Base-by-base conservation (phyloP, 495 filamentous ascomycete genomes). In the Podospora didyma region DNA sequence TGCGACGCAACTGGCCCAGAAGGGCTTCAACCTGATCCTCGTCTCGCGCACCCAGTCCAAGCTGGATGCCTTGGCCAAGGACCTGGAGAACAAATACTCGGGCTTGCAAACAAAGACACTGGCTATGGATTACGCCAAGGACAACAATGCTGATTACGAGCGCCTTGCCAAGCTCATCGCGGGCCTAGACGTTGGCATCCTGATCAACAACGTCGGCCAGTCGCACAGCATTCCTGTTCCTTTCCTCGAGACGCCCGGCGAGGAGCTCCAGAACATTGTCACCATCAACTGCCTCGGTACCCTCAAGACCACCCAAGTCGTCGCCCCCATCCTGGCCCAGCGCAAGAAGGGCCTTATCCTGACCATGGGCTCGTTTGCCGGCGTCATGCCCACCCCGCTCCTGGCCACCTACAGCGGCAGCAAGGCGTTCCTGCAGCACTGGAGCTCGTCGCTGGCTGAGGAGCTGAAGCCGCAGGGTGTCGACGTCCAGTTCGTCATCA, bases 371-470 rank as follows among this genome's bases (percentile, higher is more conserved):
- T 96, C 90, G 41, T 94, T 97, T 66, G 94, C 88, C 55, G 95
- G 93, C 54, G 81, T 91, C 57, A 76, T 94, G 56, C 95, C 95
- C 17, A 96, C 91, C 2, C 95, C 94, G 2, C 84, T 96, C 24
- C 84, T 99, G 16, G 94, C 95, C 20, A 97, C 93, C 7, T 99
- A 99, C 81, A 95, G 89, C 56, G 95, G 95, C 54, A 89, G 85
- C 82, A 99, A 99, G 77, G 93, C 95, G 22, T 99, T 99, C 81
- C 81, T 99, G 55, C 92, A 97, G 72, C 86, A 95, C 69, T 99
- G 95, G 95, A 96, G 90, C 46, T 86, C 84, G 3, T 83, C 95
- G 39, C 82, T 99, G 2, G 88, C 86, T 23, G 79, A 89, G 11
- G 95, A 99, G 72, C 79, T 97, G 22, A 84, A 85, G 59, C 82